Evolutionary conservation across 306 rosid genomes (phyloP), one percentile per base, ranked within the genome.

Genomic region (Glycine latifolia): DNA sequence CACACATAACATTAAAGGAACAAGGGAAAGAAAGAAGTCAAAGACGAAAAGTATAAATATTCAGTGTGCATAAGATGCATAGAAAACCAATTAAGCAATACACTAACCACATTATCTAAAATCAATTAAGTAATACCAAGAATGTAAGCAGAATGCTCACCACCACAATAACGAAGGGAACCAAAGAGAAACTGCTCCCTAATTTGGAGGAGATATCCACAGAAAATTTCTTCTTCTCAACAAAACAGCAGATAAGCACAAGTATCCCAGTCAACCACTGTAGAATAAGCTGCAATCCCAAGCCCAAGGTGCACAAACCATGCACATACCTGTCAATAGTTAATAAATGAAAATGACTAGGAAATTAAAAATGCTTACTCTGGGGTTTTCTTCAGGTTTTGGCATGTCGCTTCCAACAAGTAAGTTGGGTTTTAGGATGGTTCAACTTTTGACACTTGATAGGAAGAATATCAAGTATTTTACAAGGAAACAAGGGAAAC

Each of bases 211-310:
- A 84, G 47, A 95, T 87, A 77, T 93, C 98, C 33, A 54, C 85
- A 10, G 97, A 81, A 86, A 90, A 90, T 48, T 82, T 91, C 89
- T 87, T 91, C 93, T 88, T 89, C 94, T 93, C 92, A 73, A 93
- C 54, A 80, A 91, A 87, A 91, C 97, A 93, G 90, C 92, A 89
- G 83, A 95, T 85, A 53, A 95, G 91, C 91, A 95, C 98, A 11
- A 91, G 88, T 81, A 90, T 87, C 86, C 99, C 99, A 33, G 97
- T 95, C 66, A 92, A 79, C 99, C 99, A 95, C 89, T 95, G 99
- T 88, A 95, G 87, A 82, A 95, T 93, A 87, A 95, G 98, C 99
- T 95, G 98, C 98, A 95, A 93, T 91, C 98, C 87, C 98, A 92
- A 92, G 81, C 91, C 95, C 97, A 90, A 90, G 79, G 90, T 73